Evolutionary conservation across 208 protist species (phyloP), one percentile per base, ranked within the genome.

Genomic region (Leishmania guyanensis): DNA sequence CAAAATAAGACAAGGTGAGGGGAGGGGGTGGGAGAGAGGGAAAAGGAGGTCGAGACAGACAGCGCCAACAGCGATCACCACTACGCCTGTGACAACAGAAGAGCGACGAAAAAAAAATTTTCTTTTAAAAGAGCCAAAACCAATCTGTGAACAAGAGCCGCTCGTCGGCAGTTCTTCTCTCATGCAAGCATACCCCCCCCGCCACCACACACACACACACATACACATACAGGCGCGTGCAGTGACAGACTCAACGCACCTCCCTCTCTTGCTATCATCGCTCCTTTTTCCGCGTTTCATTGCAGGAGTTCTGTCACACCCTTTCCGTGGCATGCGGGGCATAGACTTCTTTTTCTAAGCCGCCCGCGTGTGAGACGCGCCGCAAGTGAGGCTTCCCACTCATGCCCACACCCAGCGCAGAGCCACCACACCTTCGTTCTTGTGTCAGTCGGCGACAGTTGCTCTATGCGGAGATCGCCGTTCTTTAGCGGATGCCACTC

Each of bases 401-500:
- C 91, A 74, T 95, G 91, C 8, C 89, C 90, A 75, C 93, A 96
- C 26, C 75, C 70, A 36, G 87, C 88, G 75, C 93, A 96, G 43
- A 96, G 81, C 92, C 93, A 96, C 92, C 93, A 96, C 77, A 96
- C 78, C 80, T 93, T 93, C 68, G 90, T 94, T 77, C 87, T 87
- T 36, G 51, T 75, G 73, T 93, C 88, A 5, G 78, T 87, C 68
- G 86, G 82, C 26, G 82, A 53, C 16, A 96, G 66, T 58, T 92
- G 83, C 29, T 92, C 90, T 14, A 93, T 76, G 4, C 84, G 84
- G n/a, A 97, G 83, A 73, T 97, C 91, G 17, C 93, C 93, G 78
- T 97, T 97, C 78, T 94, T 94, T 20, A 95, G 78, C 9, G 93
- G 92, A 75, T 97, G 93, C 90, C 90, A 95, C 82, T 97, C 94